Evolutionary conservation across 805 yeast species (phyloP).

Genomic region (Komagataella pseudopastoris): DNA sequence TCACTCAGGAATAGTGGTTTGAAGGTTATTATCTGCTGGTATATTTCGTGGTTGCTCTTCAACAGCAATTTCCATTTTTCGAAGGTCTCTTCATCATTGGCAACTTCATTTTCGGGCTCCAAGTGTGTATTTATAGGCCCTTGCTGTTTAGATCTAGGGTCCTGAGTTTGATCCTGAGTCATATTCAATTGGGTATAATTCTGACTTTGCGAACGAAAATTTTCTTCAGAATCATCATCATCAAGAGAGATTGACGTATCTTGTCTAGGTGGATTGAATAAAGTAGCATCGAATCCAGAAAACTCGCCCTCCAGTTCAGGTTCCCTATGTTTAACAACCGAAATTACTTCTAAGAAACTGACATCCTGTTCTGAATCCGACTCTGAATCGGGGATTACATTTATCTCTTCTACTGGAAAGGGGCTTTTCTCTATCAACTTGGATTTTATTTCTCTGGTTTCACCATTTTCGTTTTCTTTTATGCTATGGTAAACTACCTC

Average conservation of each 20-base stretch:
- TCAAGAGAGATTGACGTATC: not conserved
- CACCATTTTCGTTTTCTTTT: not conserved
- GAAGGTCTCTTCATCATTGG: not conserved
- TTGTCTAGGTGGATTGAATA: not conserved
- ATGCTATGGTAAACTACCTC: not conserved
- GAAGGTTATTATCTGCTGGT: not conserved
- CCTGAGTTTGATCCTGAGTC: not conserved
- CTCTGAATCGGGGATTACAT: not conserved
- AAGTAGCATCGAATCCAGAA: not conserved
- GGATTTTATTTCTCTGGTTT: not conserved
- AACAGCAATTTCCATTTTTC: not conserved
- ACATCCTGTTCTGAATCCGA: not conserved
- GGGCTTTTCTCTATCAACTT: not conserved
- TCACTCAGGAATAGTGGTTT: not conserved
- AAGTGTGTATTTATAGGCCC: not conserved
- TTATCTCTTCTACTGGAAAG: not conserved
- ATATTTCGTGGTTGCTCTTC: not conserved
- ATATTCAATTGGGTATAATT: not conserved
- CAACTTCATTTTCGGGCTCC: not conserved
- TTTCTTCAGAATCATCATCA: not conserved
- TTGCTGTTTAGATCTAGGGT: not conserved
- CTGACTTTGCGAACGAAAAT: not conserved
- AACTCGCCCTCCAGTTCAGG: not conserved
- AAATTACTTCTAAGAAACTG: not conserved
- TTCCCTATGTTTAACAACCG: not conserved